Evolutionary conservation across 257 asterid species (phyloP), one percentile per base, ranked within the genome.

Genomic region (Salvia rosmarinus): DNA sequence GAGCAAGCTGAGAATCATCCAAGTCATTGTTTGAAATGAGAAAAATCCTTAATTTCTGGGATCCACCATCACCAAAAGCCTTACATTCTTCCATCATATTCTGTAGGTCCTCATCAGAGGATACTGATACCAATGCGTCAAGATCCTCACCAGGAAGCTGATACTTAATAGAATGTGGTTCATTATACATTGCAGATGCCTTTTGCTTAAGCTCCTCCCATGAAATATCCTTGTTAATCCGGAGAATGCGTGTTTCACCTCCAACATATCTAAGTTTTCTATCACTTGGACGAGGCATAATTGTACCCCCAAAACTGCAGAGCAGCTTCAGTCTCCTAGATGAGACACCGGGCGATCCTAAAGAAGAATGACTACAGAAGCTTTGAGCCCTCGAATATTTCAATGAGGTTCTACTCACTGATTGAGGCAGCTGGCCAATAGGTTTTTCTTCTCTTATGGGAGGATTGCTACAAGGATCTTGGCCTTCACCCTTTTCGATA

Each of bases 131-230:
- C 84, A 94, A 77, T 9, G 99, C 87, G 76, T 91, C 99, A 69
- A 94, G 95, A 77, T 94, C 99, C 92, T 94, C 99, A 19, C 89
- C 99, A 25, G 99, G 99, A 82, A 94, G 99, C 87, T 94, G 97
- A 76, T 94, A 94, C 72, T 86, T 94, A 50, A 91, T 82, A 6
- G 80, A 78, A 80, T 81, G 89, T 67, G 92, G 85, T 74, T 82
- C 81, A 57, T 63, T 76, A 56, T 78, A 89, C 30, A 86, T 75
- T 4, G 79, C 19, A 72, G 74, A 47, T n/a, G 96, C 78, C 85
- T 85, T 94, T 67, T 82, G 91, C 85, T 77, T 75, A 63, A 94
- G 85, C 72, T 89, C 96, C 62, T 77, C 86, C 89, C 90, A 94
- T 2, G 91, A 81, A 60, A 89, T 85, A 74, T 85, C 84, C 82